phyloP scores from a whole-genome alignment of 129 eudicot species.

The Oenanthe sinensis region DNA sequence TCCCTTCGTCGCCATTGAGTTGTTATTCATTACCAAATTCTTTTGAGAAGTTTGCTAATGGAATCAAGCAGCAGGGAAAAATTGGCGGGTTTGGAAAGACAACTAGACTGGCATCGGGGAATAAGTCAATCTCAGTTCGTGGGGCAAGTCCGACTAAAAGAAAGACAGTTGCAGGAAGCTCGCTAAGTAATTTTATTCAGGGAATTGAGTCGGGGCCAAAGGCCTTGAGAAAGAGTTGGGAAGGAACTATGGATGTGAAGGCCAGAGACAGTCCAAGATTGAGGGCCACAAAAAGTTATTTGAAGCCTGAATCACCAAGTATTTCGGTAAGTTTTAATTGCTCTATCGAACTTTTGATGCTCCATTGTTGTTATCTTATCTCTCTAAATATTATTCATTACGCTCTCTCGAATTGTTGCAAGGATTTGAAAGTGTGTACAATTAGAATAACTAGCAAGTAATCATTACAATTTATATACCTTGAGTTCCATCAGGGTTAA shows the following conservation, averaged over 20 bases:
- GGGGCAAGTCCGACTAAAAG: conserved; percentile 42
- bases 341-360: not conserved
- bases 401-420: not conserved
- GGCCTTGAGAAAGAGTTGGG: conserved; percentile 95
- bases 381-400: not conserved
- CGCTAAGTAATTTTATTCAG: conserved; percentile 57
- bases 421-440: not conserved
- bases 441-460: not conserved
- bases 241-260: conserved; percentile 78
- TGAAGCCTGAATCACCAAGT: conserved; percentile 50
- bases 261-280: conserved; percentile 52
- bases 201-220: conserved; percentile 77
- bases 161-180: conserved; percentile 37
- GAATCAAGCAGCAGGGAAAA: conserved; percentile 68
- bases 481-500: not conserved
- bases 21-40: conserved; percentile 89
- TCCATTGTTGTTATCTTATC: not conserved
- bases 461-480: not conserved
- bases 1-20: conserved; percentile 84
- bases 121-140: conserved; percentile 41
- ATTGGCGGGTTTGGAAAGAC: conserved; percentile 71
- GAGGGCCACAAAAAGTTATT: conserved; percentile 44
- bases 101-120: conserved; percentile 31
- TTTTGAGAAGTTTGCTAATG: conserved; percentile 77
- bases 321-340: conserved; percentile 56